Evolutionary conservation across 2,329 filamentous ascomycete genomes (phyloP).

Genomic region (Alternaria incomplexa): DNA sequence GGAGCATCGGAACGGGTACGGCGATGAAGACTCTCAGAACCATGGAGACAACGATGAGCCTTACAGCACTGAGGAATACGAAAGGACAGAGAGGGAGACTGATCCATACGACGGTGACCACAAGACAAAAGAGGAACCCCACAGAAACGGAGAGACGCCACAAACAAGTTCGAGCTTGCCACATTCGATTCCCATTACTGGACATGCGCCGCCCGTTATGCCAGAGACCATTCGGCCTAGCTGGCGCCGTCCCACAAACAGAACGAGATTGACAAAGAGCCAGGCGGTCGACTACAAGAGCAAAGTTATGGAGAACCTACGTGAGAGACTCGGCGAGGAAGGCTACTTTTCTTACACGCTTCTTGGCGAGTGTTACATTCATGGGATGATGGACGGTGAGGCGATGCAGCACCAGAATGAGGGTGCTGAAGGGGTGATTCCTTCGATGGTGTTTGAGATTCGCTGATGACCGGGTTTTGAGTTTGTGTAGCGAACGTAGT

Average conservation of each 20-base stretch:
- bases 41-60: neutral
- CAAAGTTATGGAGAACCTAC: neutral
- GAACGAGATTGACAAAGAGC: neutral
- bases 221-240: neutral
- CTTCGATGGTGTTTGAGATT: neutral
- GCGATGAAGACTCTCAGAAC: neutral
- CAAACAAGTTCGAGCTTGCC: neutral
- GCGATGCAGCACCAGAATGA: neutral
- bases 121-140: neutral
- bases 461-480: neutral
- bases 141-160: neutral
- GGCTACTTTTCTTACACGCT: neutral
- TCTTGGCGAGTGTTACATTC: neutral
- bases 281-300: neutral
- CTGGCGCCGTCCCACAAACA: neutral
- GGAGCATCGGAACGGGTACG: neutral
- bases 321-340: neutral
- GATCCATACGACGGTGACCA: neutral
- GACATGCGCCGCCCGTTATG: neutral
- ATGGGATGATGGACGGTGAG: neutral
- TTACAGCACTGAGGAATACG: neutral
- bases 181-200: neutral
- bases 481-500: neutral
- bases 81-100: neutral
- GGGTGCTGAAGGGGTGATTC: neutral